Base-by-base conservation (phyloP, 202 grass and related monocot species). In the Cymbopogon flexuosus region DNA sequence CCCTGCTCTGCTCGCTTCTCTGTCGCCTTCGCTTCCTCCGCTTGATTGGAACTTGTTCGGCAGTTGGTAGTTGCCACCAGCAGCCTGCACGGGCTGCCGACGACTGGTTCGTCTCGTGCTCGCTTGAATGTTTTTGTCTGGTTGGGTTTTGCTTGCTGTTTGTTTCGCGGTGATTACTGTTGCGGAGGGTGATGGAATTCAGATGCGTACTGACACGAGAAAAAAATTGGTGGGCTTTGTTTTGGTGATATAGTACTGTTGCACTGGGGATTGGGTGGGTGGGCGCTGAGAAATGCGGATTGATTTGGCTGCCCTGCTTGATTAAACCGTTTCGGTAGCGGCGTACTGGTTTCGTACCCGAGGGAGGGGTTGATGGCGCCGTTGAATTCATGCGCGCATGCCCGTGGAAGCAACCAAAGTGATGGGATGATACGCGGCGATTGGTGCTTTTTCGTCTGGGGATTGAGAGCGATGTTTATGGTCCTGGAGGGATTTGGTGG, bases 381-480 rank as follows among this genome's bases (percentile, higher is more conserved):
- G 65, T 81, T 89, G 47, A 85, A 72, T 77, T 51, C 37, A 35
- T 72, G 57, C 40, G 0, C 70, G 45, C 19, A 59, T 81, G 64
- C 65, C 65, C 16, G 65, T 31, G 45, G 65, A 85, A 81, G 72
- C 87, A 77, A 49, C 66, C 60, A 8, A 7, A 31, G 82, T 7
- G 14, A 46, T 77, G 59, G 58, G 10, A 57, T 77, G 59, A 51
- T 64, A 70, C n/a, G 43, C 19, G 45, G 56, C 72, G 37, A 65
- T 49, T 12, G 35, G 15, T 10, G 11, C 34, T 65, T 65, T 68
- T 49, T 73, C 85, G 13, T 27, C 29, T 72, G 72, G 39, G 47
- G 0, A 14, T 18, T 78, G 60, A 78, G 49, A 72, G 82, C 5
- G 87, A 77, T 81, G 42, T 77, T 39, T 72, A 46, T 70, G 73